Percentiles rank a stretch among this genome's conserved stretches.
Conservation (phyloP, 768 basidiomycete genomes). For the Termitomyces bulborhizus region DNA sequence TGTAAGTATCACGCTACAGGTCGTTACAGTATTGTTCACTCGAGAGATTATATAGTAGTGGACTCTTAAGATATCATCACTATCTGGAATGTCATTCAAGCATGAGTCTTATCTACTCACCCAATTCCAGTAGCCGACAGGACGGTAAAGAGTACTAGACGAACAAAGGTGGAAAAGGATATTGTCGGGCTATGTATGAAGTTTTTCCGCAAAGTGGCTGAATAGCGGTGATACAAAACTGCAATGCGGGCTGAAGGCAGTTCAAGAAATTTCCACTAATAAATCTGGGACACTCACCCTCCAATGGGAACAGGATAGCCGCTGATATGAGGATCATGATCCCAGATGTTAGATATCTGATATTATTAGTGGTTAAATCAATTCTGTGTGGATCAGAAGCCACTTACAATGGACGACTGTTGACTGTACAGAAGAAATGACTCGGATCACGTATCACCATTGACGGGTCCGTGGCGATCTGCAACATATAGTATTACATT, state of each 20-base stretch:
- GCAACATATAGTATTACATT: neutral
- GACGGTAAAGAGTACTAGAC: conserved; percentile 2
- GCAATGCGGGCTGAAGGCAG: neutral
- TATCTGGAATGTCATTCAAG: too few relatives aligned
- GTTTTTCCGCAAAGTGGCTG: neutral
- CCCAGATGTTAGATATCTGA: neutral
- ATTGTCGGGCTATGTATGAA: neutral
- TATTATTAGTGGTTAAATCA: neutral
- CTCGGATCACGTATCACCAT: neutral
- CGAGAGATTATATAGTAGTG: conserved; percentile 2
- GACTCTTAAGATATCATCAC: neutral
- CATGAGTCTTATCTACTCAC: neutral
- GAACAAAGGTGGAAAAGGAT: neutral
- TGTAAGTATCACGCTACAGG: conserved; percentile 1
- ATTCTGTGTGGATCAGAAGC: too few relatives aligned
- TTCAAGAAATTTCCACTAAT: neutral
- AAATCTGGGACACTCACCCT: neutral
- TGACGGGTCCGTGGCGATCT: neutral
- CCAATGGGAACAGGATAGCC: neutral
- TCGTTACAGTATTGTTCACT: conserved; percentile 1
- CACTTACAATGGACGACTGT: neutral
- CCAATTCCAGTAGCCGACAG: conserved; percentile 2
- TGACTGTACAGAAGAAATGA: neutral
- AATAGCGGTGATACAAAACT: neutral
- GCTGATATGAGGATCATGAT: neutral